Evolutionary conservation across 495 filamentous ascomycete genomes (phyloP).

Genomic region (Podospora bellae-mahoneyi): DNA sequence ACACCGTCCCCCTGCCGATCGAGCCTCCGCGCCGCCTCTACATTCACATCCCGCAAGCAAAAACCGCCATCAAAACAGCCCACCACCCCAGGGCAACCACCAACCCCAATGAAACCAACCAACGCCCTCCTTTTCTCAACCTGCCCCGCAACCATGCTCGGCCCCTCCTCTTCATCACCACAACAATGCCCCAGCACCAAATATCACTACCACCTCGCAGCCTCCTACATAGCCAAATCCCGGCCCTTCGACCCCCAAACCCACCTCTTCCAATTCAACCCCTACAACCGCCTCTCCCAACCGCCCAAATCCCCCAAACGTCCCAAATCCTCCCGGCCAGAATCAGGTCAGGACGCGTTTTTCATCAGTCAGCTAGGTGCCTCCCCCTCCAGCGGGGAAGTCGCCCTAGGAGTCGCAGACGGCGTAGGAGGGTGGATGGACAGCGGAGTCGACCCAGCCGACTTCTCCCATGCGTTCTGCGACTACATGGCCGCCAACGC

Average conservation of each 20-base stretch:
- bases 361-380: constrained; percentile 75
- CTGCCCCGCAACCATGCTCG: neutral
- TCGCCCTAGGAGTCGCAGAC: constrained; percentile 86
- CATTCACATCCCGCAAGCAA: neutral
- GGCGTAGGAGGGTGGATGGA: constrained; percentile 95
- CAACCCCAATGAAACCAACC: neutral
- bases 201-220: constrained; percentile 64
- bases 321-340: constrained; percentile 57
- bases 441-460: constrained; percentile 83
- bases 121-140: constrained; percentile 11
- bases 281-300: constrained; percentile 51
- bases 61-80: neutral
- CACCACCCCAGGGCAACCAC: neutral
- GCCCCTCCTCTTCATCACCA: neutral
- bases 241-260: constrained; percentile 64
- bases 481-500: constrained; percentile 76
- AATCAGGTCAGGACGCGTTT: constrained; percentile 92
- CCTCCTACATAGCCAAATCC: constrained; percentile 75
- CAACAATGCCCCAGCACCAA: constrained; percentile 11
- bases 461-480: constrained; percentile 95
- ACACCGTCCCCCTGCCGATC: neutral
- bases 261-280: constrained; percentile 75
- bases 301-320: constrained; percentile 42
- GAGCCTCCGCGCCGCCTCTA: constrained; percentile 1
- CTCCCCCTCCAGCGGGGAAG: constrained; percentile 51